A percentile compares a stretch with the other conserved stretches of the same genome.
These are phyloP conservation scores for Penicillium sp. DNA, from an alignment of 2,329 filamentous ascomycete genomes.

Conservation along the genomic window DNA sequence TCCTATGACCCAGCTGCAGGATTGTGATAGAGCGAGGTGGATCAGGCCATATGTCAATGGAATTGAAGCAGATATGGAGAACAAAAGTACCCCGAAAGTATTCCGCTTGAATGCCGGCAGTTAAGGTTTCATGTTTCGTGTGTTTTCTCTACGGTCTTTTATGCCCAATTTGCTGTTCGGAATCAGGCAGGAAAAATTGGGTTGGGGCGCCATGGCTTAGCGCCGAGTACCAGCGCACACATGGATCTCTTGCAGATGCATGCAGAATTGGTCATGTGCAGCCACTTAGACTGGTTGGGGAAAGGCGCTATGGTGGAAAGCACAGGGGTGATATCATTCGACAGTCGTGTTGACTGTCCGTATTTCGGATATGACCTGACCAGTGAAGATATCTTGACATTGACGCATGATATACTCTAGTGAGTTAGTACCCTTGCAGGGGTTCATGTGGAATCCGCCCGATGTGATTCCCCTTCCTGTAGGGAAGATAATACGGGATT, in stretches of 20 bases:
- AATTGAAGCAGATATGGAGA: background rate
- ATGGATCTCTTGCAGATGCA: constrained; percentile 33
- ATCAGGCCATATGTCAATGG: constrained; percentile 1
- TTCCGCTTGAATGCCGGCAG: background rate
- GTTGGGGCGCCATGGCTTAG: constrained; percentile 12
- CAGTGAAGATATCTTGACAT: background rate
- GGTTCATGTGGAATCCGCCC: background rate
- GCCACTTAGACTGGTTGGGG: constrained; percentile 7
- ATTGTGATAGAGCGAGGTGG: background rate
- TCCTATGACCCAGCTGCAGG: background rate
- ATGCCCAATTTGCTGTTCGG: constrained; percentile 6
- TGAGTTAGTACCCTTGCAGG: background rate
- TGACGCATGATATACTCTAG: background rate
- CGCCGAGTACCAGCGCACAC: constrained; percentile 20
- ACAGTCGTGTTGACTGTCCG: background rate
- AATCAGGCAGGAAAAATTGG: constrained; percentile 15
- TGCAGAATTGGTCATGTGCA: constrained; percentile 39
- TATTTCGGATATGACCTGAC: no score
- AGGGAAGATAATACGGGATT: background rate
- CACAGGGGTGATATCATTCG: background rate
- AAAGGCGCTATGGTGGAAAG: background rate
- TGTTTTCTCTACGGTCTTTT: background rate
- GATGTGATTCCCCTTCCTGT: background rate
- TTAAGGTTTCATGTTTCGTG: background rate
- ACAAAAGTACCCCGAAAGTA: background rate